A percentile compares a stretch with the other conserved stretches of the same genome.
phyloP scores from a whole-genome alignment of 805 yeast genomes.

The Cyberlindnera xylosilytica region DNA sequence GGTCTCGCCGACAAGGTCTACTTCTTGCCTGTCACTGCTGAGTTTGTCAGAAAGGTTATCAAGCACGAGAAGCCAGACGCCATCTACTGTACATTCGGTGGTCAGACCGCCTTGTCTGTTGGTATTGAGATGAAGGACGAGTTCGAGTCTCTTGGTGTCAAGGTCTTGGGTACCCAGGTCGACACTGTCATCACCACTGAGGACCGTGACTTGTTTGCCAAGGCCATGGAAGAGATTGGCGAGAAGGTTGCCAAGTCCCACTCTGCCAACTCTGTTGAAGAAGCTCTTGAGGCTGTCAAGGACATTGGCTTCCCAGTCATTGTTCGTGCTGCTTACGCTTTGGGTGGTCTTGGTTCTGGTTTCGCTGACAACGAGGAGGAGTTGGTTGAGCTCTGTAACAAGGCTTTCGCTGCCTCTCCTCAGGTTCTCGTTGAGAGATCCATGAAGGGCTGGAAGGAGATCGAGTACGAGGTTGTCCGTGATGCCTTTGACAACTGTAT shows the following conservation, averaged over 20 bases:
- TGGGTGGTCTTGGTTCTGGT: constrained; percentile 98
- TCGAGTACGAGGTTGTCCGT: constrained; percentile 97
- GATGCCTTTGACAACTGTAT: constrained; percentile 96
- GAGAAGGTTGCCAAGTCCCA: constrained; percentile 95
- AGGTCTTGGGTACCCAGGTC: constrained; percentile 94
- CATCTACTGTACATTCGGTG: constrained; percentile 96
- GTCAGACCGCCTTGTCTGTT: constrained; percentile 95
- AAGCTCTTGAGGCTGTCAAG: constrained; percentile 85
- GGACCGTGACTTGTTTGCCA: constrained; percentile 94
- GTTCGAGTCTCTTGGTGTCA: constrained; percentile 86
- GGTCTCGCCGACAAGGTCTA: constrained; percentile 98
- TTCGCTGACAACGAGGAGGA: constrained; percentile 84
- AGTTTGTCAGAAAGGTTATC: constrained; percentile 93
- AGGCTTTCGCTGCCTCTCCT: constrained; percentile 85
- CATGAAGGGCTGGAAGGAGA: constrained; percentile 98
- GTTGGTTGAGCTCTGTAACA: constrained; percentile 81
- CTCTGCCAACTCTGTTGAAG: constrained; percentile 89
- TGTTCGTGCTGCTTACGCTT: constrained; percentile 95
- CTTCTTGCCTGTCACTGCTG: constrained; percentile 96
- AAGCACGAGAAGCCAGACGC: constrained; percentile 96
- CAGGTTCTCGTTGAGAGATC: constrained; percentile 96
- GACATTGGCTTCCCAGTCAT: constrained; percentile 91
- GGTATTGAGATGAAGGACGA: constrained; percentile 96
- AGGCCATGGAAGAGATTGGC: constrained; percentile 89
- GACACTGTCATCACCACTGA: constrained; percentile 96